Conservation (phyloP, 2,329 filamentous ascomycete genomes). For the Chrysosporium keratinophilum region DNA sequence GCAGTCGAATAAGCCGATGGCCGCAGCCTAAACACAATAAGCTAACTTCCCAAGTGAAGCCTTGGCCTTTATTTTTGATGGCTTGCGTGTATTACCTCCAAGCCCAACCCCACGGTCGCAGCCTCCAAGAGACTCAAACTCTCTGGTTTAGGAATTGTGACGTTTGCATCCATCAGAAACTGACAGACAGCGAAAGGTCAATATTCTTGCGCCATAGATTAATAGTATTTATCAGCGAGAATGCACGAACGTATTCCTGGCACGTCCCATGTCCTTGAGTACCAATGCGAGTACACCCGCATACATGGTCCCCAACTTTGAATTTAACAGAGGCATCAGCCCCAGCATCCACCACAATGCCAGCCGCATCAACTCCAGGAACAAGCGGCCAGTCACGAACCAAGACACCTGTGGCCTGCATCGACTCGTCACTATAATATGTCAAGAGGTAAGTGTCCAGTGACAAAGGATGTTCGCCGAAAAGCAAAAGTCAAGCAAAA, state of each 20-base stretch:
- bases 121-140: conserved; percentile 25
- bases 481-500: background rate
- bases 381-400: conserved; percentile 24
- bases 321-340: conserved; percentile 1
- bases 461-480: background rate
- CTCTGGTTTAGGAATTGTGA: conserved; percentile 27
- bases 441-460: background rate
- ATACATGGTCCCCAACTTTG: conserved; percentile 28
- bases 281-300: conserved; percentile 25
- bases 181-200: conserved; percentile 8
- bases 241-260: conserved; percentile 26
- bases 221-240: background rate
- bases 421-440: conserved; percentile 21
- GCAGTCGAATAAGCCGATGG: conserved; percentile 19
- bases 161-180: conserved; percentile 24
- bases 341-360: conserved; percentile 13
- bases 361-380: conserved; percentile 17
- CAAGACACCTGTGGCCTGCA: conserved; percentile 22
- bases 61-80: background rate
- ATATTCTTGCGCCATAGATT: background rate
- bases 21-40: conserved; percentile 18
- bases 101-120: conserved; percentile 25
- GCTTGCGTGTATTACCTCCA: conserved; percentile 14
- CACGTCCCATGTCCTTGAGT: conserved; percentile 27
- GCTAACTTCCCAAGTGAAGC: background rate